phyloP scores from a whole-genome alignment of 306 rosid species.

The Hippophae tibetana region DNA sequence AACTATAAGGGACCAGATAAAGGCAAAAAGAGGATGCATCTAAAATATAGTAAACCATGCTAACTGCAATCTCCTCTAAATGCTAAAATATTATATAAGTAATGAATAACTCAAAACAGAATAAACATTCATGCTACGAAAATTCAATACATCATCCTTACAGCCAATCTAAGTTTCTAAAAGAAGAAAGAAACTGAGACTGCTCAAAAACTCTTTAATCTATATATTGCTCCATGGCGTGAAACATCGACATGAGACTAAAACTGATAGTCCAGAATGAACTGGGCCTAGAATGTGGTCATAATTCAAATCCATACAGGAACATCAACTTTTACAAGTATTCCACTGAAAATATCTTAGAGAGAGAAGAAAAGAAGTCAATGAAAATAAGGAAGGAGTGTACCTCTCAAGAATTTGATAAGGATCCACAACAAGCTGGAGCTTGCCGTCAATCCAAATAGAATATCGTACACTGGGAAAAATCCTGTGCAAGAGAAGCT shows the following conservation, averaged over 20 bases:
- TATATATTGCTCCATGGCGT: not conserved
- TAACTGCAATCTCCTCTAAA: too few relatives aligned
- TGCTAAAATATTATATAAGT: too few relatives aligned
- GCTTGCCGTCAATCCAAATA: constrained; percentile 95
- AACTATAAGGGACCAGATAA: too few relatives aligned
- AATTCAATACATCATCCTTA: not conserved
- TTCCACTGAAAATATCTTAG: not conserved
- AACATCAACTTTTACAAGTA: not conserved
- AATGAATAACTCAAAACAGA: not conserved
- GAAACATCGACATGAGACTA: not conserved
- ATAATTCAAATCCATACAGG: not conserved
- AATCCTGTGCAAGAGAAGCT: constrained; percentile 93
- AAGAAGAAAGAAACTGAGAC: not conserved
- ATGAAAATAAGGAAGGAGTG: not conserved
- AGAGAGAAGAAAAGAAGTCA: constrained; percentile 10
- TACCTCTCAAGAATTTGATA: constrained; percentile 88
- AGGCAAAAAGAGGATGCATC: too few relatives aligned
- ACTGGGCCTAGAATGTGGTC: not conserved
- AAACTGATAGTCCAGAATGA: not conserved
- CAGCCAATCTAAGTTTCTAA: too few relatives aligned
- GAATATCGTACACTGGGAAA: constrained; percentile 83
- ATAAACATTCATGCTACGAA: not conserved
- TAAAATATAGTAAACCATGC: too few relatives aligned
- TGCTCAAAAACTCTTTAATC: not conserved
- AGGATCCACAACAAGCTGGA: constrained; percentile 76